A percentile compares a stretch with the other conserved stretches of the same genome.
Conservation (phyloP, 345 rosid species). For the Garcia nutans region DNA sequence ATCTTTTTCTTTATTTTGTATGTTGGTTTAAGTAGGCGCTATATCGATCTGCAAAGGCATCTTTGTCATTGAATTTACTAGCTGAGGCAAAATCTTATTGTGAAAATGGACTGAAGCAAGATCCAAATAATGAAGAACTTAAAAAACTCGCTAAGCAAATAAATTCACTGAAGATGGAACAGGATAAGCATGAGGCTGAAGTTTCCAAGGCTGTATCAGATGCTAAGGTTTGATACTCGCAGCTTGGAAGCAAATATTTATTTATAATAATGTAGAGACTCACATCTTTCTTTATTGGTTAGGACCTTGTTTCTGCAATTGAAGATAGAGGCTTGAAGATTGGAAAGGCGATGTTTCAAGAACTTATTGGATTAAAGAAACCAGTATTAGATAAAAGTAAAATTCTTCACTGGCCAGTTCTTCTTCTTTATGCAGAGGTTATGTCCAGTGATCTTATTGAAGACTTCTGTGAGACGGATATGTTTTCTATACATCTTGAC, state of each 20-base stretch:
- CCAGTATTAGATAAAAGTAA: conserved; percentile 65
- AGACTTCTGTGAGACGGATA: conserved; percentile 82
- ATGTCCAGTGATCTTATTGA: conserved; percentile 92
- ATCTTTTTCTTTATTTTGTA: neutral
- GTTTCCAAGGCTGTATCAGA: conserved; percentile 53
- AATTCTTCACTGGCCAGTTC: conserved; percentile 88
- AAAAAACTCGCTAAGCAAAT: conserved; percentile 60
- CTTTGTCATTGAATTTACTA: conserved; percentile 57
- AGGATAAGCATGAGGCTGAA: conserved; percentile 52
- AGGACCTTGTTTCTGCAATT: conserved; percentile 67
- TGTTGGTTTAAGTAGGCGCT: conserved; percentile 46
- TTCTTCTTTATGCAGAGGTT: conserved; percentile 83
- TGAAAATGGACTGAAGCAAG: conserved; percentile 54
- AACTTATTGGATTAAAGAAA: conserved; percentile 74
- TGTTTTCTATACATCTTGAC: conserved; percentile 79
- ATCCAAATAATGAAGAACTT: conserved; percentile 65
- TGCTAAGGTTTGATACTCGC: conserved; percentile 63
- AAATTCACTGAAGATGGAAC: conserved; percentile 54
- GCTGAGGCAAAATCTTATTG: conserved; percentile 56
- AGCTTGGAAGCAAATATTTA: conserved; percentile 7
- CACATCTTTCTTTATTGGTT: conserved; percentile 11
- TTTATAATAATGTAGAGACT: conserved; percentile 8
- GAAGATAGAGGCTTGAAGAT: conserved; percentile 71
- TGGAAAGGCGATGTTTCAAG: conserved; percentile 67
- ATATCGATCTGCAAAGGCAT: conserved; percentile 91